Evolutionary conservation across 345 rosid species (phyloP), one percentile per base, ranked within the genome.

Genomic region (Tarenaya hassleriana): DNA sequence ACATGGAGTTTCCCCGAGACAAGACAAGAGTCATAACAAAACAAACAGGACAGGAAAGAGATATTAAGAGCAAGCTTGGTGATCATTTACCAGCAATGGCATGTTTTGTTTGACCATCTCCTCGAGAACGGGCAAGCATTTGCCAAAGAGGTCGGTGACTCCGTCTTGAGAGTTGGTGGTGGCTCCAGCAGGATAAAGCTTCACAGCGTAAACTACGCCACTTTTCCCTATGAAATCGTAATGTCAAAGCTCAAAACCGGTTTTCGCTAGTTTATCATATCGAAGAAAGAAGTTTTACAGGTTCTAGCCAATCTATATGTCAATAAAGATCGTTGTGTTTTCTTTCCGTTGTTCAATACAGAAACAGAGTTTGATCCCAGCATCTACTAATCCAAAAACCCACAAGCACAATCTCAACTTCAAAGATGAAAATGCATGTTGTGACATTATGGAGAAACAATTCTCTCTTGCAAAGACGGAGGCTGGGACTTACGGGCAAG

Each of bases 131-230:
- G 94, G 84, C 39, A 92, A 75, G 57, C 95, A 88, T 58, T 83
- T 84, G 20, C 98, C 96, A 47, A 88, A 75, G 47, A 92, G 84
- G 65, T 88, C 87, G 0, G 95, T 88, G 38, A 92, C 98, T 47
- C 96, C 98, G 58, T 88, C 94, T 74, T 92, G 94, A 51, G 96
- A 88, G 63, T 92, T 92, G 20, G 98, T 83, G 13, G 96, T 85
- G 32, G 96, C 96, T 12, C 98, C 95, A 10, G 95, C 98, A 66
- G 98, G 98, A 63, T 92, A 92, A 60, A 88, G 49, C 80, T 92
- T 92, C 50, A 92, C 97, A 45, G 88, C 97, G 78, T 71, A 81
- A 69, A 88, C 84, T 41, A 80, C 75, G 17, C 97, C 95, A 61
- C 95, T 83, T 48, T 52, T 74, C 69, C 79, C 98, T 92, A 75